Base-by-base conservation (phyloP, 805 yeast genomes). In the Zygosaccharomyces bailii region DNA sequence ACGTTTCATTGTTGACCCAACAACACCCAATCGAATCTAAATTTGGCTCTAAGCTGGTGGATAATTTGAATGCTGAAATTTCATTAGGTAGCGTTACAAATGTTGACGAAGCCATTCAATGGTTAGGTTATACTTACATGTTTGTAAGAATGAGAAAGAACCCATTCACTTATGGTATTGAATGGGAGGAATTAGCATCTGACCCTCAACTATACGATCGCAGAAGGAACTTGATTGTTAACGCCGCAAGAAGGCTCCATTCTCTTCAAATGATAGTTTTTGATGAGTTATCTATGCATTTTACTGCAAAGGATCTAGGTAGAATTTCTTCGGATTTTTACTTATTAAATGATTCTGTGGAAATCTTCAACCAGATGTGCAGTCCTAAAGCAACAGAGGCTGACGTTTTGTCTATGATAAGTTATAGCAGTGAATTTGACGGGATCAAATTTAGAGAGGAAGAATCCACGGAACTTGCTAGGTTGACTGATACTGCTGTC, bases 71-170 rank as follows among this genome's bases (percentile, higher is more conserved):
- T 63, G 99, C 99, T 0, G 99, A 93, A 62, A 88, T 95, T 17
- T 84, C 98, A 0, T 66, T 93, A 14, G 99, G 99, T 1, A 90
- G 95, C 0, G 98, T 93, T 1, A 88, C 98, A 0, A 90, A 84
- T 57, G 80, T 93, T 8, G 95, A 86, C 23, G 99, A 93, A 67
- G 99, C 90, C 45, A 84, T 93, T 0, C 87, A 83, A 51, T 93
- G 99, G 99, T 71, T 93, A n/a, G 98, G 99, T 3, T 93, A 95
- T 56, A 93, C 99, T 0, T 93, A 93, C 59, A 73, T 93, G 77
- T 83, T 79, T 68, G 97, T 91, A 2, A 72, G 99, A 46, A 93
- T 93, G 99, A 79, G 84, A 46, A 86, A 88, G 59, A 91, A 89
- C 52, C 99, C 99, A 2, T 82, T 89, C 60, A 83, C 85, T 0